Base-by-base conservation (phyloP, 179 eudicot genomes). In the Silene vulgaris region DNA sequence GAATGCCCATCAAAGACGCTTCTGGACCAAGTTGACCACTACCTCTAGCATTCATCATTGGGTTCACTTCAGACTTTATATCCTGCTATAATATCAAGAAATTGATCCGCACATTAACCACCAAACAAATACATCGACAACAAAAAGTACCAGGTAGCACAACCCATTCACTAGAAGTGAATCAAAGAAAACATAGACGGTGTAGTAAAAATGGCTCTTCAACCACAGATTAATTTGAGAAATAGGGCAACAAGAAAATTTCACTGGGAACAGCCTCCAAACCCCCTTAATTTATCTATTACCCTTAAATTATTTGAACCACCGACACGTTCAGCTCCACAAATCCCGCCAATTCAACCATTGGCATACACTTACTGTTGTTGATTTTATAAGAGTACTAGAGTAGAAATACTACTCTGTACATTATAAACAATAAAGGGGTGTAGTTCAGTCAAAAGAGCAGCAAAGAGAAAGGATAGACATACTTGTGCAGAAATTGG, bases 1-100 rank as follows among this genome's bases (percentile, higher is more conserved):
- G 83, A 78, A 79, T 80, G 21, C 87, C 84, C 79, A 78, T 84
- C 76, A 82, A 70, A 28, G 83, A 86, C 76, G 80, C 84, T 67
- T 82, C 87, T 50, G 83, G 63, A 71, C 84, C 85, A 78, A 79
- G 79, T 32, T 84, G 71, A 45, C 84, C 85, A 66, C 80, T 75
- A 40, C 23, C 69, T 78, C 84, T 80, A 56, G 82, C 78, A 63
- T 82, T 82, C 29, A 82, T 82, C 77, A 82, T 79, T 11, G 84
- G 73, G 76, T 76, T 80, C 50, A 82, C 78, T 80, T 84, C 81
- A 74, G 80, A 68, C 78, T 80, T 84, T 14, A 80, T 62, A 45
- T 86, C 89, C 89, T 86, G 83, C 60, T 17, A 3, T 75, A 76
- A 65, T 29, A 75, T 50, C 37, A 50, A n/a, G 4, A 19, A 23